Base-by-base conservation (phyloP, 495 filamentous ascomycete species). In the Penicillium simplicissimum region DNA sequence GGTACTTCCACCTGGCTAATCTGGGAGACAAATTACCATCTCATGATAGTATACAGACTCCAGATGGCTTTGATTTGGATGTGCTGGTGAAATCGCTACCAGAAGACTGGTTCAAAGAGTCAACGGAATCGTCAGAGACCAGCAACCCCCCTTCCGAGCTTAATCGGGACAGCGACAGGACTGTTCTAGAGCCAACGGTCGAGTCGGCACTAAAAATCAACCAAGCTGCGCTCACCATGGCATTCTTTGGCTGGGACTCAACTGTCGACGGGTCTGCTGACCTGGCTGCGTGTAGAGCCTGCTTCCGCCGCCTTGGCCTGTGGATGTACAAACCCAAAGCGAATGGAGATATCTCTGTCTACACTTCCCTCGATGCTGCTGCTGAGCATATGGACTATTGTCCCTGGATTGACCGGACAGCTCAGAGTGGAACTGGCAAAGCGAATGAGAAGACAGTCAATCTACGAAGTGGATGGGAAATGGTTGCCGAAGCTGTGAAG, bases 231-330 rank as follows among this genome's bases (percentile, higher is more conserved):
- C 80, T 97, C 17, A 75, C 83, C 9, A 82, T 98, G 45, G 89
- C 93, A 3, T 75, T 97, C 14, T 88, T 92, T 57, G 95, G 95
- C 59, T 98, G 95, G 96, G 84, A 90, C 63, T 85, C 85, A 45
- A 83, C 88, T 25, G 79, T 76, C 15, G 87, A 91, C 68, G 82
- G 82, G 34, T 81, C 84, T 19, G 81, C 87, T 3, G 90, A 87
- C 48, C 76, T 92, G n/a, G 87, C 87, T 15, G 86, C 84, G 0
- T 98, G 95, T 71, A 78, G 84, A 51, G 89, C 89, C 38, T 98
- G 95, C 69, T 92, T 97, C 67, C 86, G 93, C 60, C 86, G 92
- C 8, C 80, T 98, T 1, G 95, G 96, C 0, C 82, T 98, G 8
- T 98, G 95, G 95, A 87, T 98, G 76, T 98, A 96, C 78, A 90